Conservation (phyloP, 139 green algal species). For the Diplosphaera chodatii region DNA sequence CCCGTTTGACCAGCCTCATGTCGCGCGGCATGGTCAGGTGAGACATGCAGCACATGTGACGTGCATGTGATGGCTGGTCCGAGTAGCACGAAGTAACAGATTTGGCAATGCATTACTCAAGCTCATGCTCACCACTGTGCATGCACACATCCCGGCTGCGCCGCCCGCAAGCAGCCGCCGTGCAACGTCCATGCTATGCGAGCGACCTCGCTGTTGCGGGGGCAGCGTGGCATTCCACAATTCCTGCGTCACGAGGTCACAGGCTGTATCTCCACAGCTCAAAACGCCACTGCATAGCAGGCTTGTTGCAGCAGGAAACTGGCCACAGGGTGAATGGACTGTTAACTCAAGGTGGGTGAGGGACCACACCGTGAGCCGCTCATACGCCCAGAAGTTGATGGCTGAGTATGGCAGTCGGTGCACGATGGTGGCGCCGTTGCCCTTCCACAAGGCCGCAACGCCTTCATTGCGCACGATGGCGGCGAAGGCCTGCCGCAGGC, state of each 20-base stretch:
- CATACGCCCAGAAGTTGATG: constrained; percentile 92
- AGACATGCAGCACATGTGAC: too few species aligned
- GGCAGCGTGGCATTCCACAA: constrained; percentile 19
- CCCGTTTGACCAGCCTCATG: too few species aligned
- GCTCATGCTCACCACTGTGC: constrained; percentile 56
- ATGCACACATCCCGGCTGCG: constrained; percentile 71
- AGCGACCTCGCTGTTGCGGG: background rate
- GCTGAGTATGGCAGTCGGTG: constrained; percentile 94
- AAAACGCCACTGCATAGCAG: too few species aligned
- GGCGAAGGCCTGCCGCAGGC: constrained; percentile 27
- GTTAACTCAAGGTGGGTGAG: too few species aligned
- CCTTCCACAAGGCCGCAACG: constrained; percentile 43
- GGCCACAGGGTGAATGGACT: too few species aligned
- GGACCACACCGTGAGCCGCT: constrained; percentile 48
- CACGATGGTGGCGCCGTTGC: constrained; percentile 67
- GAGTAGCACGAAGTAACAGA: too few species aligned
- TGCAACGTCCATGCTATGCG: constrained; percentile 25
- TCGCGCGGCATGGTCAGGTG: too few species aligned
- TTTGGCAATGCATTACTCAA: too few species aligned
- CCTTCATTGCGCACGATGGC: constrained; percentile 68
- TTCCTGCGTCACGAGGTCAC: constrained; percentile 27
- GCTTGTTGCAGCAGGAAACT: too few species aligned
- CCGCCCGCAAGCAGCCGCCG: constrained; percentile 64
- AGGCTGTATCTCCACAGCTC: background rate
- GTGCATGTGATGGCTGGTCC: too few species aligned